phyloP scores from a whole-genome alignment of 768 basidiomycete species.

The Cubamyces sp. region DNA sequence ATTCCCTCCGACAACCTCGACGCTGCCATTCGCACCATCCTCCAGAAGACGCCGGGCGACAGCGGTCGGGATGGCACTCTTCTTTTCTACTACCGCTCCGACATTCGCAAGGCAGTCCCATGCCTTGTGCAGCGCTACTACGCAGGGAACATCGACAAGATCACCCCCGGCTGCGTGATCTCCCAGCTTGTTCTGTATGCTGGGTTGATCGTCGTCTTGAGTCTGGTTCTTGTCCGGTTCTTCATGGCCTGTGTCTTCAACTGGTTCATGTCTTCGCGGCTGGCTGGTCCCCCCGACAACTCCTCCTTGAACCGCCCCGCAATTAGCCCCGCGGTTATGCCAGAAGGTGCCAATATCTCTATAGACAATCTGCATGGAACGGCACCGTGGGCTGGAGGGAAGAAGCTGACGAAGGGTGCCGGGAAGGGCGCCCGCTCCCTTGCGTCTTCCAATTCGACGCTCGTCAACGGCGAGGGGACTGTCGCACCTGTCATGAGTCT shows the following conservation, averaged over 20 bases:
- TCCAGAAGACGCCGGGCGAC: constrained; percentile 48
- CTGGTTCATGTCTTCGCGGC: constrained; percentile 88
- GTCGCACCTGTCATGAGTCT: constrained; percentile 76
- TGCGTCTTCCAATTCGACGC: constrained; percentile 59
- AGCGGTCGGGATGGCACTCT: constrained; percentile 91
- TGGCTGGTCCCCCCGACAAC: constrained; percentile 77
- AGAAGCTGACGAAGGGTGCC: constrained; percentile 49
- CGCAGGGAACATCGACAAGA: constrained; percentile 95
- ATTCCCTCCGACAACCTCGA: constrained; percentile 82
- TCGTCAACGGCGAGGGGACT: constrained; percentile 44
- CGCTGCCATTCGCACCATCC: constrained; percentile 74
- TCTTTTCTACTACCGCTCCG: constrained; percentile 74
- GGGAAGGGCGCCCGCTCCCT: constrained; percentile 54
- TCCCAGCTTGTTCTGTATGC: constrained; percentile 87
- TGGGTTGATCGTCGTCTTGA: constrained; percentile 89
- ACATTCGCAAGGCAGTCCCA: constrained; percentile 67
- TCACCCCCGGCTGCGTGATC: constrained; percentile 94
- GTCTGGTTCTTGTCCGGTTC: constrained; percentile 90
- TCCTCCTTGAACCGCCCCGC: constrained; percentile 78
- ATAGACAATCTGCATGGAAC: constrained; percentile 90
- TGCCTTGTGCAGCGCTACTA: constrained; percentile 87
- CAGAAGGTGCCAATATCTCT: constrained; percentile 94
- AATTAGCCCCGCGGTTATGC: constrained; percentile 95
- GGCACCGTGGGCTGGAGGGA: constrained; percentile 87
- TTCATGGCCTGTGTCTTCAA: constrained; percentile 95